Evolutionary conservation across 164 flowering plant genomes (phyloP), one percentile per base, ranked within the genome.

Genomic region (Paratinospora sagittata): DNA sequence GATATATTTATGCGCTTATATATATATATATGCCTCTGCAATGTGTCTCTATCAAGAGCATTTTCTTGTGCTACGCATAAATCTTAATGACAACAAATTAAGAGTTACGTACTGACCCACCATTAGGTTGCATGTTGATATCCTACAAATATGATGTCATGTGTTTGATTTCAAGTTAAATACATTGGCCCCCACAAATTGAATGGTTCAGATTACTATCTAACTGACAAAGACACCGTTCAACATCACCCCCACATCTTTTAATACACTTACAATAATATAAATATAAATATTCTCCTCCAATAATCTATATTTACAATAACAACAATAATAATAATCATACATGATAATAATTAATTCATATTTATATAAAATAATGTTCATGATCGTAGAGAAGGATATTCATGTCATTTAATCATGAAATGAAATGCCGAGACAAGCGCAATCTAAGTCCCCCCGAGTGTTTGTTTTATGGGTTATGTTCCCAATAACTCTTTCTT

Each of bases 401-500:
- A 30, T 26, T 68, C 43, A 2, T 0, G 72, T 72, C 67, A 68
- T 64, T 65, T 21, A 0, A 13, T 2, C 67, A 23, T 34, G 30
- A 37, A 26, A 23, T 34, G 30, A 37, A 19, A 14, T 13, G 58
- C n/a, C 33, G 73, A 63, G 74, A 76, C 78, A 79, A 76, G 72
- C 75, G 70, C 74, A 76, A 73, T 73, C 77, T 70, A 72, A 70
- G 69, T 58, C 81, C 79, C 81, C 79, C 83, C 76, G 37, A 77
- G 77, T 67, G 80, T 73, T 76, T 72, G 77, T 71, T 73, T 76
- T 72, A 76, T 71, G 78, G 84, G 78, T 84, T 83, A 74, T 82
- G 85, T 83, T 85, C 84, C 83, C 79, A 69, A 70, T 39, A 45
- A 70, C 79, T 69, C 74, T 70, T 60, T 68, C 75, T 72, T 65